Base-by-base conservation (phyloP, 2,329 filamentous ascomycete species). In the Nemania sp. region DNA sequence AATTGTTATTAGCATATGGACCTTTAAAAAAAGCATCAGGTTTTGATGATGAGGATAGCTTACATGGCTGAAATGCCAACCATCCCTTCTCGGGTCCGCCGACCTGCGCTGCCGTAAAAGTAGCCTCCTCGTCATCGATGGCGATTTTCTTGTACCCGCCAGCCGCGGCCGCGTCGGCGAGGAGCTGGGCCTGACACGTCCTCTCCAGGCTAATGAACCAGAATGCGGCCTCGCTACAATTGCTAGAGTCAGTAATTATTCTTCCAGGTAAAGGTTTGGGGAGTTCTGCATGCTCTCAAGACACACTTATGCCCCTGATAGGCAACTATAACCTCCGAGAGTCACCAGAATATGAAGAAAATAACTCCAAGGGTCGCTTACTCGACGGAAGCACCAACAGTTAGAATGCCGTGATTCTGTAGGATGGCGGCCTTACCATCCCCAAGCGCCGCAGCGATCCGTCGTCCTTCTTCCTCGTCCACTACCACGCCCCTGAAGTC, bases 151-250 rank as follows among this genome's bases (percentile, higher is more conserved):
- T 51, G 36, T 66, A 61, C 0, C 66, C 66, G 9, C 52, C 61
- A 1, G 60, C 67, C 3, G 62, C 75, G 0, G 84, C 83, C 0
- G 83, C 82, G 63, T 88, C 84, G 4, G 80, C 79, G 52, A 79
- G 70, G 19, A 88, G 68, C 64, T 88, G 84, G 3, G 84, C 75
- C 52, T 83, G 75, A 64, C 84, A 87, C 15, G 79, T 81, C 39
- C 80, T 74, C 64, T 88, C 85, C 68, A 86, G 78, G 23, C 82
- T 71, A 1, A 79, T 78, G 66, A 86, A 86, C 50, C 86, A 70
- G 64, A 82, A 87, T 1, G 82, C 82, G 0, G 84, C 84, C 66
- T 88, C 84, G 59, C n/a, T n/a, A n/a, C n/a, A n/a, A n/a, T n/a
- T n/a, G n/a, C n/a, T n/a, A n/a, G n/a, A n/a, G n/a, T n/a, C n/a